Percentiles rank a stretch among this genome's conserved stretches.
These are phyloP conservation scores for Tolypocladium paradoxum DNA, from an alignment of 2,329 filamentous ascomycete species.

Conservation along the genomic window DNA sequence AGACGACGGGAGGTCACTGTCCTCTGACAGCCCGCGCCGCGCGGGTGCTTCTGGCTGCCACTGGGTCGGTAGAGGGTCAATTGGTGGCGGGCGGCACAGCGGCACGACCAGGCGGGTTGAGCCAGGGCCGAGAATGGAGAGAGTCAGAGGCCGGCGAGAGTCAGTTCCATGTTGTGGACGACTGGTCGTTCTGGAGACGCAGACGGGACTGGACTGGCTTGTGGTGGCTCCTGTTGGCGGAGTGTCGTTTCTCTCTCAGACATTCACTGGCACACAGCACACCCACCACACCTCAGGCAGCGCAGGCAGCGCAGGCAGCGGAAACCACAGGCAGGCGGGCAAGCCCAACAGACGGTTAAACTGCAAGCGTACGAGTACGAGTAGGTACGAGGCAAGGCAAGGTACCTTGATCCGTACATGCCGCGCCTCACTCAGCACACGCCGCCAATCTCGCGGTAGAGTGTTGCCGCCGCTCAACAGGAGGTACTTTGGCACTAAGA, in stretches of 20 bases:
- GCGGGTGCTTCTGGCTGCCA: constrained; percentile 5
- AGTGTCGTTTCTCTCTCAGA: constrained; percentile 14
- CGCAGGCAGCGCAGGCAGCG: background rate
- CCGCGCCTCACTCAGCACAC: background rate
- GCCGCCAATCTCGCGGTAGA: background rate
- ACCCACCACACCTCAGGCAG: background rate
- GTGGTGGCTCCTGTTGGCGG: constrained; percentile 13
- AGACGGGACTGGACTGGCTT: background rate
- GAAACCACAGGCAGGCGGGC: background rate
- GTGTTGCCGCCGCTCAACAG: background rate
- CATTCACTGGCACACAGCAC: constrained; percentile 5
- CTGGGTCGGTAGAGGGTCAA: background rate
- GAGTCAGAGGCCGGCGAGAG: constrained; percentile 3
- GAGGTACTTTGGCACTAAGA: background rate
- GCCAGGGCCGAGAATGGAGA: constrained; percentile 1
- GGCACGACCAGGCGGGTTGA: constrained; percentile 1
- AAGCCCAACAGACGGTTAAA: background rate
- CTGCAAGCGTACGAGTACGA: too few relatives aligned
- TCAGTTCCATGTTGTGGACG: constrained; percentile 15
- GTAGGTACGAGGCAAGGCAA: too few relatives aligned
- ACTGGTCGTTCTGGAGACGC: constrained; percentile 12
- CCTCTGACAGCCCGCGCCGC: constrained; percentile 6
- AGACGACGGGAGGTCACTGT: constrained; percentile 7
- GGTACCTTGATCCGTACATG: background rate
- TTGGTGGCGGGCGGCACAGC: constrained; percentile 3